These are phyloP conservation scores for Ensete ventricosum DNA, from an alignment of 176 grass and related monocot species.

Conservation along the genomic window DNA sequence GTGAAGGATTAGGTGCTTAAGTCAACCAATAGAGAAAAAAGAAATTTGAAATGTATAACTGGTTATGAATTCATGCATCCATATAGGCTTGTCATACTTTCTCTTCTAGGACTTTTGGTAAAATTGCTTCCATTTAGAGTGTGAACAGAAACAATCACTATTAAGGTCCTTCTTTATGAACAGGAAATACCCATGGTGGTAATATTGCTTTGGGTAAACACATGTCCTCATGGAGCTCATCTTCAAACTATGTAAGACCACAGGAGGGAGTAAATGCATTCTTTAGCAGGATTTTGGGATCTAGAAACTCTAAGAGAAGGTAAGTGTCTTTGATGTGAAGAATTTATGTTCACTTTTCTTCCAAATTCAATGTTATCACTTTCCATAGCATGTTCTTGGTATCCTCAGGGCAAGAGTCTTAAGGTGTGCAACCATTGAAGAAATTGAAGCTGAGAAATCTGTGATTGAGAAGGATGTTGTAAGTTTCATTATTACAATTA, in stretches of 20 bases:
- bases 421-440: slow-evolving; percentile 87
- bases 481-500: slow-evolving; percentile 23
- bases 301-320: slow-evolving; percentile 17
- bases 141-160: not conserved
- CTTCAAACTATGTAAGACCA: slow-evolving; percentile 14
- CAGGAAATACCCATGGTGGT: slow-evolving; percentile 11
- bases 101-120: not conserved
- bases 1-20: not conserved
- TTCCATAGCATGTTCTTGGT: slow-evolving; percentile 11
- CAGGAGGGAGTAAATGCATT: slow-evolving; percentile 14
- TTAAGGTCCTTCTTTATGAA: not conserved
- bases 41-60: not conserved
- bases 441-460: slow-evolving; percentile 88
- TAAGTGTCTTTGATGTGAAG: slow-evolving; percentile 16
- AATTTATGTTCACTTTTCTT: not conserved
- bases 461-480: slow-evolving; percentile 74
- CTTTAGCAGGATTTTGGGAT: slow-evolving; percentile 9
- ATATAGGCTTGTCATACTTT: not conserved
- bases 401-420: slow-evolving; percentile 53
- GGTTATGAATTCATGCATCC: not conserved
- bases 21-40: not conserved
- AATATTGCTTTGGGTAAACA: slow-evolving; percentile 6
- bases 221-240: slow-evolving; percentile 18
- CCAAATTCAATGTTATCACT: not conserved
- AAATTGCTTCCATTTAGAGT: not conserved